Base-by-base conservation (phyloP, 371 early-diverging fungal species). In the Chytridium lagenaria region DNA sequence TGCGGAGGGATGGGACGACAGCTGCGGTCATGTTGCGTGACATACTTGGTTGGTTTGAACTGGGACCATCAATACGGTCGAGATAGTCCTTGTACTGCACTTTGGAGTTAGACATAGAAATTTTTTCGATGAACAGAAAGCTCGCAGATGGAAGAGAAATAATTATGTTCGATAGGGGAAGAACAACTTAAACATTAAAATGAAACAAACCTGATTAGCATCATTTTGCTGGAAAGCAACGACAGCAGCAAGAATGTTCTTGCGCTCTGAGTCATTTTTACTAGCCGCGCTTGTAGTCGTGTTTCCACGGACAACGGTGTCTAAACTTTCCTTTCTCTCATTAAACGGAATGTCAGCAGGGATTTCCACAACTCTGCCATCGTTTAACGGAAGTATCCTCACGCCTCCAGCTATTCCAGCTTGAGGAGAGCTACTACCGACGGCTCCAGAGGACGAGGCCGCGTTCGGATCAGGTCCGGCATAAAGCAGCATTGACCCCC, bases 161-260 rank as follows among this genome's bases (percentile, higher is more conserved):
- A n/a, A n/a, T n/a, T n/a, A n/a, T n/a, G n/a, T n/a, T n/a, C n/a
- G n/a, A n/a, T n/a, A n/a, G n/a, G n/a, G n/a, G n/a, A n/a, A n/a
- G n/a, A n/a, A n/a, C n/a, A n/a, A n/a, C n/a, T n/a, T n/a, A n/a
- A n/a, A n/a, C n/a, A n/a, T n/a, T n/a, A n/a, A n/a, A n/a, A n/a
- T n/a, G n/a, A n/a, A n/a, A 26, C 26, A 66, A 66, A 66, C 66
- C 66, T 66, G 26, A 40, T 66, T 66, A 16, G 66, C 66, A 49
- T 66, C 66, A 40, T 36, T 49, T 26, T 66, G 66, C 66, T 66
- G 66, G 37, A 66, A 66, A 15, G 66, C 66, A 23, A 66, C 66
- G 23, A 66, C 66, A 28, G 39, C 44, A 16, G 66, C 66, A 12
- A 66, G 28, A 40, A 66, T 66, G 33, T 30, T 66, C 36, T 61